phyloP scores from a whole-genome alignment of 352 stramenopile genomes.

The Phytophthora sojae region DNA sequence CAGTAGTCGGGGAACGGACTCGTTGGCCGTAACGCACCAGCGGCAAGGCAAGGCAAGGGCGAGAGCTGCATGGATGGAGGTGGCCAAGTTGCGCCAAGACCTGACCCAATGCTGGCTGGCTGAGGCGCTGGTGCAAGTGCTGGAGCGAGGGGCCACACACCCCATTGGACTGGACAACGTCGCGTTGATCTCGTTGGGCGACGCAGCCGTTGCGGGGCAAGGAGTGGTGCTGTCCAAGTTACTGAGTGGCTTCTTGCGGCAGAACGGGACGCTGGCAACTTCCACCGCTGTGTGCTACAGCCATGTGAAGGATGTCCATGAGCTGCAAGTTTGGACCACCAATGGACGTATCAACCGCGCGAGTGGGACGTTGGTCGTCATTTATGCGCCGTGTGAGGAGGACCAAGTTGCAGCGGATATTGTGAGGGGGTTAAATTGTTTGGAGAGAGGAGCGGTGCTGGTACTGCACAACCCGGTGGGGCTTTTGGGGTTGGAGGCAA shows the following conservation, averaged over 20 bases:
- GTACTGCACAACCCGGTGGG: conserved; percentile 27
- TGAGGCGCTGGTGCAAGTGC: conserved; percentile 41
- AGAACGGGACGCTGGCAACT: neutral
- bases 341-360: neutral
- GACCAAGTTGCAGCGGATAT: conserved; percentile 9
- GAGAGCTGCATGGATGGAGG: conserved; percentile 28
- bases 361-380: conserved; percentile 23
- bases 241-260: conserved; percentile 28
- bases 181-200: conserved; percentile 38
- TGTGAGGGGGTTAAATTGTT: conserved; percentile 4
- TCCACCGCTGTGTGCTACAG: conserved; percentile 1
- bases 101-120: conserved; percentile 56
- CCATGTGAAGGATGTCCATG: conserved; percentile 15
- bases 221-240: conserved; percentile 20
- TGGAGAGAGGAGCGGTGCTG: conserved; percentile 14
- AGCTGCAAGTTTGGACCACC: conserved; percentile 8
- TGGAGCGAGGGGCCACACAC: conserved; percentile 31
- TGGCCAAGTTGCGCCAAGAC: conserved; percentile 32
- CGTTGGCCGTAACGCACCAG: conserved; percentile 10
- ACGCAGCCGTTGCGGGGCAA: conserved; percentile 9
- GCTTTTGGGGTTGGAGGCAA: conserved; percentile 19
- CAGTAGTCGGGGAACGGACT: conserved; percentile 18
- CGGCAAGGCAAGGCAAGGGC: neutral
- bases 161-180: neutral
- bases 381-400: conserved; percentile 29